Percentiles rank a stretch among this genome's conserved stretches.
Conservation (phyloP, 352 stramenopile species). For the Plasmopara muralis region DNA sequence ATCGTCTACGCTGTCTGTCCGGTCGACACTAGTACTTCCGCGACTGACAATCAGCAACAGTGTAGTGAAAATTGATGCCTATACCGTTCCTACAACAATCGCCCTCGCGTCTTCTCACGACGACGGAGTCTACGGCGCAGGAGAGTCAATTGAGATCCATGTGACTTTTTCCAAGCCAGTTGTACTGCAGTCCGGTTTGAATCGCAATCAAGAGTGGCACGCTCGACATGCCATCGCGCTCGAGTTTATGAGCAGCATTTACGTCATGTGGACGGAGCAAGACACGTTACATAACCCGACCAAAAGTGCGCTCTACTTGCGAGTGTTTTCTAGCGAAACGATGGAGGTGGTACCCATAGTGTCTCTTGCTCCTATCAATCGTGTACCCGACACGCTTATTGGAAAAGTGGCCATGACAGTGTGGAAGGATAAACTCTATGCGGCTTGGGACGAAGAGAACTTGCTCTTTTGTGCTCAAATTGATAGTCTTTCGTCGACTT, state of each 20-base stretch:
- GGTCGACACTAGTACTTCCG: conserved; percentile 29
- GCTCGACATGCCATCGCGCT: conserved; percentile 35
- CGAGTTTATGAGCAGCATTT: conserved; percentile 37
- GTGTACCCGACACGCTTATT: conserved; percentile 43
- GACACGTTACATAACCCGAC: conserved; percentile 26
- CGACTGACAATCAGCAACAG: conserved; percentile 24
- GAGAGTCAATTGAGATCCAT: conserved; percentile 62
- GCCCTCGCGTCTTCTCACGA: conserved; percentile 45
- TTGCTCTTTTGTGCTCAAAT: conserved; percentile 50
- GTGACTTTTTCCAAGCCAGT: conserved; percentile 61
- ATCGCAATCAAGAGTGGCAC: conserved; percentile 46
- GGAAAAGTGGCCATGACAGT: conserved; percentile 34
- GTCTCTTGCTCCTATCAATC: conserved; percentile 32
- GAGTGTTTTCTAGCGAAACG: conserved; percentile 39
- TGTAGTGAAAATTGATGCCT: conserved; percentile 41
- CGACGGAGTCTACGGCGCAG: conserved; percentile 44
- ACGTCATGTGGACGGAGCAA: conserved; percentile 66
- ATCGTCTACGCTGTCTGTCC: conserved; percentile 35
- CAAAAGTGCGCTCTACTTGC: conserved; percentile 48
- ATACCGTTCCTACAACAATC: conserved; percentile 49
- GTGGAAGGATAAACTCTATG: conserved; percentile 47
- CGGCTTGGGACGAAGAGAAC: conserved; percentile 65
- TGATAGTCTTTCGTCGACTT: conserved; percentile 28
- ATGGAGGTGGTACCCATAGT: conserved; percentile 24
- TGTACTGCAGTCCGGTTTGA: conserved; percentile 55